Evolutionary conservation across 2,329 filamentous ascomycete species (phyloP), one percentile per base, ranked within the genome.

Genomic region (Trichoderma brevicompactum): DNA sequence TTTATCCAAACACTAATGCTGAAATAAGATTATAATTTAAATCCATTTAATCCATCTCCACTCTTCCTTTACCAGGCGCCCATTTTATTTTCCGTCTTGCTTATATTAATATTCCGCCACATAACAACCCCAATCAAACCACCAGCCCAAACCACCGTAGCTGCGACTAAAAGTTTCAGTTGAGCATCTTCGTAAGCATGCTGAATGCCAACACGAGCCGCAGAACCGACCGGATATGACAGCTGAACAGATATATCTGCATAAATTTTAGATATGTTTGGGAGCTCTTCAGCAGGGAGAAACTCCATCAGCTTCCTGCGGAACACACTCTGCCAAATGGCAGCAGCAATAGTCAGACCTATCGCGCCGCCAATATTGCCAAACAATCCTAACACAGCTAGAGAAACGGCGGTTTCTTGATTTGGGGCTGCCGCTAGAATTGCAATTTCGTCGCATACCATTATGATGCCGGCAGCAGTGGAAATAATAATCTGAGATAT

Each of bases 311-410:
- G 78, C 13, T 81, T 81, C n/a, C 77, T 74, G 3, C 81, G 82
- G 70, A 91, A 85, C 1, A 83, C 81, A 66, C 82, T 80, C 0
- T 83, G 86, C 88, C 88, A 91, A 67, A 91, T 85, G 7, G 87
- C 87, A 0, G 82, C 83, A 1, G 88, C 83, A 54, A 91, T 81
- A 7, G 87, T 83, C 1, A 80, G 80, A 1, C 87, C 87, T 5
- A 89, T 78, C 1, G 86, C 85, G 19, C 81, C 82, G 46, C 87
- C 88, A 65, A 90, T 81, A 67, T 83, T 84, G 68, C 84, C 81
- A 48, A 87, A 85, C 5, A 90, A 82, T n/a, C 84, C 81, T 63
- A 87, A 81, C 65, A 91, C 79, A 13, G 87, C 85, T 13, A 89
- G 81, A 36, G 86, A 81, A 15, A 83, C 82, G 23, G 87, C 84